Evolutionary conservation across 2,329 filamentous ascomycete species (phyloP), one percentile per base, ranked within the genome.

Genomic region (Orbilia brochopaga): DNA sequence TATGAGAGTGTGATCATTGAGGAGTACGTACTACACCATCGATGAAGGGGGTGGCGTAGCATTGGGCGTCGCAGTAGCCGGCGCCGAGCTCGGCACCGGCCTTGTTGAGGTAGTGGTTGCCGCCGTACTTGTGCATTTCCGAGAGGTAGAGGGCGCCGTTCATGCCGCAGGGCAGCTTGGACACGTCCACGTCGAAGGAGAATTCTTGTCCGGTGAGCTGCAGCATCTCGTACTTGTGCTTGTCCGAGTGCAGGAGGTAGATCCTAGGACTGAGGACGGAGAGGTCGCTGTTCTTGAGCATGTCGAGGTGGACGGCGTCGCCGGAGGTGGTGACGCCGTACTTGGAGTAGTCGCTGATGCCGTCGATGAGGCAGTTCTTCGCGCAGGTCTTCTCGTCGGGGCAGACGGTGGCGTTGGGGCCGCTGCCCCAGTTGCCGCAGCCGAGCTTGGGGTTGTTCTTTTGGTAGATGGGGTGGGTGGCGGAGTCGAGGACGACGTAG

Each of bases 341-440:
- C 52, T 78, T 78, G 1, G 78, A 75, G 76, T 86, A 86, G 77
- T 85, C 86, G 77, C 83, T 76, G 51, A 84, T 80, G 8, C 82
- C 83, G 40, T 85, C 81, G 44, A 86, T 80, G 64, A 84, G 79
- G 76, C 85, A 86, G 77, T 85, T 85, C 75, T 81, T 75, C 2
- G 83, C 82, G 73, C 85, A 86, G 0, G 81, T 81, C 63, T 79
- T 80, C 65, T 80, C 80, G 72, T 83, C 81, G 0, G 84, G 83
- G 74, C 84, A 86, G 0, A 80, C 81, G 1, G 80, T 81, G 11
- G 76, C 63, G 73, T 84, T 81, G 27, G 80, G 77, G 1, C 75
- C 69, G 35, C 70, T 77, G n/a, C 79, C 79, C 74, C 74, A 79
- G 27, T 77, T 73, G 54, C 78, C 78, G 74, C 79, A 81, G 67